These are phyloP conservation scores for Jaltomata sinuosa DNA, from an alignment of 257 asterid genomes.

Conservation along the genomic window DNA sequence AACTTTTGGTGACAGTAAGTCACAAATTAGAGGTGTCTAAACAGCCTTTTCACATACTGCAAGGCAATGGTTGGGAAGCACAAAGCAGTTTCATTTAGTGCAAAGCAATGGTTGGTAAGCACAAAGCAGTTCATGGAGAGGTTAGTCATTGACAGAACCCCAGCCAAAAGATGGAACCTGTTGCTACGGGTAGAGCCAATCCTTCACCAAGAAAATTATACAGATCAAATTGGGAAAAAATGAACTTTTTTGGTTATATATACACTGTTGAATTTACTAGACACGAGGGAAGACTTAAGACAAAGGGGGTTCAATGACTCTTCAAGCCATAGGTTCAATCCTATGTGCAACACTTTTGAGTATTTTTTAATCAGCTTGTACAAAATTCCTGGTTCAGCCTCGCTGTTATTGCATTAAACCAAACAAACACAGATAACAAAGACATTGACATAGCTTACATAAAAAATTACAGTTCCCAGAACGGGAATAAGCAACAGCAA, in stretches of 20 bases:
- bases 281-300: background rate
- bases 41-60: background rate
- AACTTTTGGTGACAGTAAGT: background rate
- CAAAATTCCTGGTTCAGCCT: background rate
- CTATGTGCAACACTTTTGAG: background rate
- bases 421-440: background rate
- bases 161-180: background rate
- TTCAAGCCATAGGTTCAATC: background rate
- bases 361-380: background rate
- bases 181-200: too few relatives aligned
- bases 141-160: background rate
- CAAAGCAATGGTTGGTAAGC: background rate
- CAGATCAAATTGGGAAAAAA: background rate
- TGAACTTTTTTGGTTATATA: too few relatives aligned
- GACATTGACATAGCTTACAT: background rate
- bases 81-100: background rate
- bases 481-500: background rate
- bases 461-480: background rate
- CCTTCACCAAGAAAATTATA: background rate
- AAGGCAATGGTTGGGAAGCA: background rate
- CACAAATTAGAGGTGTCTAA: background rate
- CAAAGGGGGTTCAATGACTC: background rate
- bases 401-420: background rate
- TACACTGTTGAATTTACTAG: background rate
- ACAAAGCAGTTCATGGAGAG: background rate